Base-by-base conservation (phyloP, 176 grass and related monocot genomes). In the Urochloa ruziziensis region DNA sequence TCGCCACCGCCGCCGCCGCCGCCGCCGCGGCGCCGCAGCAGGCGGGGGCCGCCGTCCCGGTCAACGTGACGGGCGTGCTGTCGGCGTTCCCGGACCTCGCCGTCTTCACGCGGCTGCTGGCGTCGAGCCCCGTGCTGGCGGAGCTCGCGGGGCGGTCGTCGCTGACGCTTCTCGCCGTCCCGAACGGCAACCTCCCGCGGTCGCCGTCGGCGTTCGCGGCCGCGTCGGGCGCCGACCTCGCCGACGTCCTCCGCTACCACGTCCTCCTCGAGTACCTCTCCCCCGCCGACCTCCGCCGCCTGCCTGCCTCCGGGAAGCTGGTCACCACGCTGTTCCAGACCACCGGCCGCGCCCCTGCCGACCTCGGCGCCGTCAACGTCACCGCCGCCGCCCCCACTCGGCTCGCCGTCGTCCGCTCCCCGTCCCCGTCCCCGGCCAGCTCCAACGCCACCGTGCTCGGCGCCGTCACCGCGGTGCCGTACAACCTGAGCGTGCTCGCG, bases 191-290 rank as follows among this genome's bases (percentile, higher is more conserved):
- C 74, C 91, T 97, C 28, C 86, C 90, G 17, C 86, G 60, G 62
- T 88, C 94, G 2, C 79, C 88, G 6, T 47, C 77, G 27, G 39
- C 73, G 32, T 86, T 81, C 87, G 84, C 83, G 21, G 74, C 87
- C 4, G 68, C 89, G 19, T 77, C 84, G 0, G 86, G 91, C 13
- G 88, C 89, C 62, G 94, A 93, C 83, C 46, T 97, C 62, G 84
- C 91, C 47, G 94, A 94, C 89, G 89, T 97, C 37, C 87, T 97
- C 34, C 91, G 91, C 40, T 97, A 97, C 87, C 94, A 97, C 89
- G 87, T 97, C 40, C 89, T 97, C 10, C 89, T 97, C 57, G 94
- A 97, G 84, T 97, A 94, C 86, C 89, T 97, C 42, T 48, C 81
- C 48, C 85, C 84, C 68, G 47, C 94, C 34, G 91, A 97, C 69